A percentile compares a stretch with the other conserved stretches of the same genome.
These are phyloP conservation scores for Colletotrichum chlorophyti DNA, from an alignment of 2,329 filamentous ascomycete species.

Conservation along the genomic window DNA sequence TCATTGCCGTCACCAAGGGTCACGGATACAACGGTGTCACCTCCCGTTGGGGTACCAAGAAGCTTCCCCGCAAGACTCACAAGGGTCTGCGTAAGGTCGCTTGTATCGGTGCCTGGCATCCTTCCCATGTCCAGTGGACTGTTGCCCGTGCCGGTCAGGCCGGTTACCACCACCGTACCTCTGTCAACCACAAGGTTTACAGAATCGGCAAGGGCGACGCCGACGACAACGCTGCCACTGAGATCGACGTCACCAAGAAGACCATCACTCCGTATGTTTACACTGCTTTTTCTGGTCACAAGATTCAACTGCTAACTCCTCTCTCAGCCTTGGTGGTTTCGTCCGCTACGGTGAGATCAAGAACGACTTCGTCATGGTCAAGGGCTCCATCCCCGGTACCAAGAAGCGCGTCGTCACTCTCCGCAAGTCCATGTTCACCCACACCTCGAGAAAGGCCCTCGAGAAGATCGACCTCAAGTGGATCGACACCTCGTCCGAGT, in stretches of 20 bases:
- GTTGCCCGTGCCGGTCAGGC: conserved; percentile 99
- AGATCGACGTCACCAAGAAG: conserved; percentile 99
- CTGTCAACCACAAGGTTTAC: conserved; percentile 99
- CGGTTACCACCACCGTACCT: conserved; percentile 99
- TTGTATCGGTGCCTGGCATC: conserved; percentile 99
- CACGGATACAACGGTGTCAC: conserved; percentile 99
- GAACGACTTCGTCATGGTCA: conserved; percentile 98
- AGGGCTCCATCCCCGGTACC: conserved; percentile 95
- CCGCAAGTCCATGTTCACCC: conserved; percentile 97
- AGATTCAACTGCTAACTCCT: conserved; percentile 40
- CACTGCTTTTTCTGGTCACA: neutral
- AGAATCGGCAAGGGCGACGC: conserved; percentile 92
- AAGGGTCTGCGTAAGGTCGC: conserved; percentile 99
- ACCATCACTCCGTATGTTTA: conserved; percentile 94
- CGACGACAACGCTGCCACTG: conserved; percentile 91
- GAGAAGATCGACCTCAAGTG: conserved; percentile 99
- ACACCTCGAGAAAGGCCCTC: conserved; percentile 93
- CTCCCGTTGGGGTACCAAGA: conserved; percentile 99
- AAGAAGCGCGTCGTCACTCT: conserved; percentile 99
- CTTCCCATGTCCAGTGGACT: conserved; percentile 99
- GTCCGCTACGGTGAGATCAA: conserved; percentile 99
- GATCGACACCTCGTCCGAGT: conserved; percentile 99
- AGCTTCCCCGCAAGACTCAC: conserved; percentile 99
- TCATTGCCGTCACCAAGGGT: conserved; percentile 99
- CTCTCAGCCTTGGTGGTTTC: conserved; percentile 90